Conservation (phyloP, 192 early-diverging fungal genomes). For the Coemansia sp. region DNA sequence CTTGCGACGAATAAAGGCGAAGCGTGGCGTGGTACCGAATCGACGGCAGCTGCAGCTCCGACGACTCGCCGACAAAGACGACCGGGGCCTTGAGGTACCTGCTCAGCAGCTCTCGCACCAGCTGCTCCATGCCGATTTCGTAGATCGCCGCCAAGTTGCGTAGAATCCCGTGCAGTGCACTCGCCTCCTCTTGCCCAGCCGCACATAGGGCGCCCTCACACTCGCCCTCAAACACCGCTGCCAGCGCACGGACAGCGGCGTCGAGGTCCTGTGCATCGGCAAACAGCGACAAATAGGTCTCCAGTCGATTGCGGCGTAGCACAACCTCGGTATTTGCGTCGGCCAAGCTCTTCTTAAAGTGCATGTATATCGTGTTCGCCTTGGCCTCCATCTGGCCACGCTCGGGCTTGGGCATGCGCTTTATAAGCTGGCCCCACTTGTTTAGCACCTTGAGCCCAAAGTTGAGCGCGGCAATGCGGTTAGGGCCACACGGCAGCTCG, state of each 20-base stretch:
- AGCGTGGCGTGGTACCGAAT: constrained; percentile 36
- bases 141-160: constrained; percentile 37
- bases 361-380: constrained; percentile 43
- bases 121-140: constrained; percentile 30
- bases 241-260: constrained; percentile 16
- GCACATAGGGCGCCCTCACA: not conserved
- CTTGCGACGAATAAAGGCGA: constrained; percentile 25
- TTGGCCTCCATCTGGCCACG: constrained; percentile 24
- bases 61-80: constrained; percentile 3
- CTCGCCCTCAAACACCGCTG: constrained; percentile 39
- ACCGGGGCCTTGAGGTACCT: constrained; percentile 33
- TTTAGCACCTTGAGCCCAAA: constrained; percentile 55
- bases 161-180: constrained; percentile 25
- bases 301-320: constrained; percentile 29
- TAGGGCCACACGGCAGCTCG: constrained; percentile 61
- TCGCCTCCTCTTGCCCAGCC: not conserved
- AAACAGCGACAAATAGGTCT: constrained; percentile 33
- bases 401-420: constrained; percentile 43
- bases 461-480: constrained; percentile 65
- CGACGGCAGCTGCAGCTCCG: constrained; percentile 34
- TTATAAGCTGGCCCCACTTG: constrained; percentile 52
- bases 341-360: constrained; percentile 39
- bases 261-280: constrained; percentile 14
- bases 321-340: constrained; percentile 28
- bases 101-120: constrained; percentile 30